A percentile compares a stretch with the other conserved stretches of the same genome.
These are phyloP conservation scores for Paramecium pentaurelia DNA, from an alignment of 73 alveolate species.

Conservation along the genomic window DNA sequence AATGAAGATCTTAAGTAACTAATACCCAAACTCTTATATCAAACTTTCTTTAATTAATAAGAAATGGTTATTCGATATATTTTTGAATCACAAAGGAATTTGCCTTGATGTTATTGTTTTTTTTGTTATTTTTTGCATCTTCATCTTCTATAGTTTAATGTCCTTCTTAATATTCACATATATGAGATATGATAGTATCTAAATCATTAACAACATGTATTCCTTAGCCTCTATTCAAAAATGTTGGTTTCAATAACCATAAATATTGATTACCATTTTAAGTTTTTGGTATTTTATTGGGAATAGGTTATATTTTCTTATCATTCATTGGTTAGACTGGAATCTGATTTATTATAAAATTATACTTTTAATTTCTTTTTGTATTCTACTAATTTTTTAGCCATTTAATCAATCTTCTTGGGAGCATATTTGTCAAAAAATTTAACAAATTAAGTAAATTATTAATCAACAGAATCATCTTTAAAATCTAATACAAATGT, in stretches of 20 bases:
- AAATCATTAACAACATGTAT: slow-evolving; percentile 78
- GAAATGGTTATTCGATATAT: slow-evolving; percentile 74
- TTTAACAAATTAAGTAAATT: slow-evolving; percentile 36
- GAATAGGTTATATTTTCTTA: slow-evolving; percentile 55
- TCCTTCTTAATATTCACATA: slow-evolving; percentile 66
- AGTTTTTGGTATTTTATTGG: slow-evolving; percentile 15
- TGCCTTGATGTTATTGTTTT: slow-evolving; percentile 42
- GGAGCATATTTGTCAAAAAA: slow-evolving; percentile 57
- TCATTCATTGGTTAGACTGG: slow-evolving; percentile 21
- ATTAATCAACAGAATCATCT: slow-evolving; percentile 46
- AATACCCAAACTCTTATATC: slow-evolving; percentile 83
- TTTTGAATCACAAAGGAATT: slow-evolving; percentile 68
- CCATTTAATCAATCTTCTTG: slow-evolving; percentile 49
- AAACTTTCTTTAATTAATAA: slow-evolving; percentile 69
- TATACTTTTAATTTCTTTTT: slow-evolving; percentile 58
- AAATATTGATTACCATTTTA: slow-evolving; percentile 41
- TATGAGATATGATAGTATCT: slow-evolving; percentile 48
- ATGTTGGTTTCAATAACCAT: slow-evolving; percentile 76
- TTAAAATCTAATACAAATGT: slow-evolving; percentile 78
- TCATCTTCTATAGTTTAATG: slow-evolving; percentile 65
- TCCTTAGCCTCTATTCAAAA: slow-evolving; percentile 83
- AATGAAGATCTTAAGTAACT: slow-evolving; percentile 62
- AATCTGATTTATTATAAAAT: slow-evolving; percentile 22
- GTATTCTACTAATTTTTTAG: slow-evolving; percentile 64
- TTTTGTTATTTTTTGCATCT: slow-evolving; percentile 24